Evolutionary conservation across 805 yeast species (phyloP), one percentile per base, ranked within the genome.

Genomic region (Wickerhamomyces mucosus): DNA sequence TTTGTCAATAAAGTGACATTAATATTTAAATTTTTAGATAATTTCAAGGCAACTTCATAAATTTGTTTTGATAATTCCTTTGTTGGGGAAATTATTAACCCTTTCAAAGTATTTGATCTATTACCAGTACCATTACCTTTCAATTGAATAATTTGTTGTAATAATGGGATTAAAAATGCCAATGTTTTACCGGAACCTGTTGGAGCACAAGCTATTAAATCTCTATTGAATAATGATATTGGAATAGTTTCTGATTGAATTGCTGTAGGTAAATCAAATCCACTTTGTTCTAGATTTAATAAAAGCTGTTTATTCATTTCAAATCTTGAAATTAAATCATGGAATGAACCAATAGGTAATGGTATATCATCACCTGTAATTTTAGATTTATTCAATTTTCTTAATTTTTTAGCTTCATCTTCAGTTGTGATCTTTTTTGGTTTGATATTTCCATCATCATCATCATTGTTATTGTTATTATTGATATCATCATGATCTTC

Each of bases 111-210:
- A 11, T 40, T 31, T 7, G 9, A 19, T n/a, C 28, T 28, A 13
- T 27, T 28, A 2, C 44, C 44, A 7, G n/a, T 14, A 4, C 21
- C 30, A 10, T 27, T 23, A 30, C 10, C 44, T 36, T 27, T 49
- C 12, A 59, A 48, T 4, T 32, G 36, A 15, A 36, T 32, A 7
- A 69, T 53, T 35, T 59, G 59, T 27, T 83, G 92, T 15, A 92
- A 56, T 45, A 89, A 46, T 4, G 99, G 98, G 13, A 86, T 72
- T 35, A 83, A 60, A 51, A 81, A 92, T 19, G 96, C 94, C 29
- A 92, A 63, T 0, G 98, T 92, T 53, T 92, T 92, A 65, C 98
- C 98, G 5, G 96, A 85, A 45, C 98, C 98, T 1, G 98, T 92
- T 28, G 97, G 97, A 0, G 97, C 96, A 65, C 96, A 84, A 1